Percentiles rank a stretch among this genome's conserved stretches.
These are phyloP conservation scores for Ceratocystiopsis brevicomis DNA, from an alignment of 2,329 filamentous ascomycete genomes.

Conservation along the genomic window DNA sequence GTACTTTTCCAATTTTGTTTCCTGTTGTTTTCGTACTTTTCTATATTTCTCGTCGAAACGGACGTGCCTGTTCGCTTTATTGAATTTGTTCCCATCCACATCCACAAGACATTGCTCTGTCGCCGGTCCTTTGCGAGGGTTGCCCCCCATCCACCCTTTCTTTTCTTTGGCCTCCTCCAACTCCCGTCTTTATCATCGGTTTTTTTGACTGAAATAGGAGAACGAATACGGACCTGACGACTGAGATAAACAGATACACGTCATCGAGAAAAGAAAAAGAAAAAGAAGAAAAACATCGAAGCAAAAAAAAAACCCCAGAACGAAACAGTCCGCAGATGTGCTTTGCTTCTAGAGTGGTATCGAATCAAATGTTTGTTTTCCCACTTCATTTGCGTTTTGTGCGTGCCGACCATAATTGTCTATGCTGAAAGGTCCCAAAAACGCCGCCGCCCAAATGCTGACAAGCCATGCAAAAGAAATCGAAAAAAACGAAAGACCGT, in stretches of 20 bases:
- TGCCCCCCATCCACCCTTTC: not conserved
- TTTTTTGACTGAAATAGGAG: not conserved
- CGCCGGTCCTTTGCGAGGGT: not conserved
- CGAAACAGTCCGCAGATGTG: not conserved
- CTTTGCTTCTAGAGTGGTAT: too few relatives aligned
- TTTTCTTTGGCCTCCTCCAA: not conserved
- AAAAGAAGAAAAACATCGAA: conserved; percentile 1
- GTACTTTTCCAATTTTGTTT: too few relatives aligned
- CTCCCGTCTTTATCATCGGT: not conserved
- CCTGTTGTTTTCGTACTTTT: too few relatives aligned
- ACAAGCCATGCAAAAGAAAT: not conserved
- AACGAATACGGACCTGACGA: too few relatives aligned
- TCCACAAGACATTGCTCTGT: not conserved
- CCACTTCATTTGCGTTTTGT: too few relatives aligned
- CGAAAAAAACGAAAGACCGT: not conserved
- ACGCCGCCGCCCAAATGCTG: too few relatives aligned
- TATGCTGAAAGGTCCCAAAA: not conserved
- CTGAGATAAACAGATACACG: too few relatives aligned
- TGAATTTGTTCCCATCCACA: not conserved
- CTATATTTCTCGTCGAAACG: too few relatives aligned
- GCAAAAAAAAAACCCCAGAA: not conserved
- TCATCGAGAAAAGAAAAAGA: conserved; percentile 2
- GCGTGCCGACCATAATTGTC: not conserved
- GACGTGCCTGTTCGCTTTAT: too few relatives aligned
- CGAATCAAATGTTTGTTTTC: not conserved